These are phyloP conservation scores for Artemisia annua DNA, from an alignment of 129 eudicot genomes.

Conservation along the genomic window DNA sequence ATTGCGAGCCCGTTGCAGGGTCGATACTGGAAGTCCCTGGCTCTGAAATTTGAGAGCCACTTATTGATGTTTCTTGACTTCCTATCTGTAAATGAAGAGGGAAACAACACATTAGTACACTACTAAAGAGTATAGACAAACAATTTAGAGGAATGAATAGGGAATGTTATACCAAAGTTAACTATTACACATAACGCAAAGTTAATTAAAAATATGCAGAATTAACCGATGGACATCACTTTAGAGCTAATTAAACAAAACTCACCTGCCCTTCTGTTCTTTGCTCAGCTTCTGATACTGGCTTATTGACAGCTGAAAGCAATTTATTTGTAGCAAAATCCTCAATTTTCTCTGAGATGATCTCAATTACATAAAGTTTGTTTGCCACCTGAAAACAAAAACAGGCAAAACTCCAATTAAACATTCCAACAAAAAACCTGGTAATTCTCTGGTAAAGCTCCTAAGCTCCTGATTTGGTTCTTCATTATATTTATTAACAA, in stretches of 20 bases:
- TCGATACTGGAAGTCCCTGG: constrained; percentile 51
- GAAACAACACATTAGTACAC: background rate
- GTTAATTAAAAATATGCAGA: background rate
- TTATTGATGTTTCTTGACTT: constrained; percentile 72
- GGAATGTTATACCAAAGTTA: constrained; percentile 3
- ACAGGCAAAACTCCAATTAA: constrained; percentile 6
- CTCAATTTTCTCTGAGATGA: constrained; percentile 71
- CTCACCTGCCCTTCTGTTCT: constrained; percentile 76
- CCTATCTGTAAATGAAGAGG: constrained; percentile 47
- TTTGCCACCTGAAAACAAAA: constrained; percentile 71
- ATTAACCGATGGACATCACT: background rate
- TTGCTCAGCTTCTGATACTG: constrained; percentile 42
- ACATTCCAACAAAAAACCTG: background rate
- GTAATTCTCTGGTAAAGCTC: too few relatives aligned
- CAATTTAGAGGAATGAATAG: background rate
- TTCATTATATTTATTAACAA: too few relatives aligned
- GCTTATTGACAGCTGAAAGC: constrained; percentile 66
- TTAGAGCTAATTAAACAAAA: background rate
- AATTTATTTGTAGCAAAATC: constrained; percentile 74
- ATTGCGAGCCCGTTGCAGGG: constrained; percentile 26
- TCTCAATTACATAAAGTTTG: constrained; percentile 69
- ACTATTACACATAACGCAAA: background rate
- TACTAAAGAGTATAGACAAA: background rate
- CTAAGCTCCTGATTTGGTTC: too few relatives aligned
- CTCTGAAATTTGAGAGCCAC: constrained; percentile 78